Percentiles rank a stretch among this genome's conserved stretches.
phyloP scores from a whole-genome alignment of 2,329 filamentous ascomycete species.

The Emergomyces pasteurianus region DNA sequence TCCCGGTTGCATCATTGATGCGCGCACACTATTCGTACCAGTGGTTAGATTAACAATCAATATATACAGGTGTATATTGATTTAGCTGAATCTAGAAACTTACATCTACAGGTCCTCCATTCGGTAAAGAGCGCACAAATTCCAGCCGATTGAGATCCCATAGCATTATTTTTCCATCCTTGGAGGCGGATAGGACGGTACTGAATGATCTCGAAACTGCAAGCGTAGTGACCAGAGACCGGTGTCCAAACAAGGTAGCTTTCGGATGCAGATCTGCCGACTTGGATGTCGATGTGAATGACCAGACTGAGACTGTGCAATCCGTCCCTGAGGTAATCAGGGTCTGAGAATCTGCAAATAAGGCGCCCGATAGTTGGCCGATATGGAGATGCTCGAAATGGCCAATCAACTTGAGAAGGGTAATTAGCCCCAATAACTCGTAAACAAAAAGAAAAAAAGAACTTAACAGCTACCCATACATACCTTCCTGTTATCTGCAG shows the following conservation, averaged over 20 bases:
- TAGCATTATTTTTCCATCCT: slow-evolving; percentile 70
- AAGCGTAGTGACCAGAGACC: slow-evolving; percentile 66
- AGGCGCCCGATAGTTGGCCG: slow-evolving; percentile 70
- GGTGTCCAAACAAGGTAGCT: slow-evolving; percentile 81
- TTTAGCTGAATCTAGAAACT: slow-evolving; percentile 6
- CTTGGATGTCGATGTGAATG: slow-evolving; percentile 53
- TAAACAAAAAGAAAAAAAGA: background rate
- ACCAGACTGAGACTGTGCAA: slow-evolving; percentile 79
- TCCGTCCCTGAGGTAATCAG: slow-evolving; percentile 87
- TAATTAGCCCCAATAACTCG: background rate
- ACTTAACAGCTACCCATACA: background rate
- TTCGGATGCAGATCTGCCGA: slow-evolving; percentile 66
- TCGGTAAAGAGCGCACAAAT: slow-evolving; percentile 64
- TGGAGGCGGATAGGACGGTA: slow-evolving; percentile 70
- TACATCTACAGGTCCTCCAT: slow-evolving; percentile 40
- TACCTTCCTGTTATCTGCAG: slow-evolving; percentile 67
- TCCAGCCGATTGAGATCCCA: slow-evolving; percentile 91
- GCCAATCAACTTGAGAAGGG: slow-evolving; percentile 48
- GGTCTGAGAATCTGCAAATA: slow-evolving; percentile 81
- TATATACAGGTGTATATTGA: background rate
- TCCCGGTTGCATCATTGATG: slow-evolving; percentile 84
- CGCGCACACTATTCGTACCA: slow-evolving; percentile 51
- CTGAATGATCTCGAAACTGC: slow-evolving; percentile 81
- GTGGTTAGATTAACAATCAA: background rate
- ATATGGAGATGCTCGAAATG: slow-evolving; percentile 91